A percentile compares a stretch with the other conserved stretches of the same genome.
phyloP scores from a whole-genome alignment of 495 filamentous ascomycete genomes.

The Viridothelium virens region DNA sequence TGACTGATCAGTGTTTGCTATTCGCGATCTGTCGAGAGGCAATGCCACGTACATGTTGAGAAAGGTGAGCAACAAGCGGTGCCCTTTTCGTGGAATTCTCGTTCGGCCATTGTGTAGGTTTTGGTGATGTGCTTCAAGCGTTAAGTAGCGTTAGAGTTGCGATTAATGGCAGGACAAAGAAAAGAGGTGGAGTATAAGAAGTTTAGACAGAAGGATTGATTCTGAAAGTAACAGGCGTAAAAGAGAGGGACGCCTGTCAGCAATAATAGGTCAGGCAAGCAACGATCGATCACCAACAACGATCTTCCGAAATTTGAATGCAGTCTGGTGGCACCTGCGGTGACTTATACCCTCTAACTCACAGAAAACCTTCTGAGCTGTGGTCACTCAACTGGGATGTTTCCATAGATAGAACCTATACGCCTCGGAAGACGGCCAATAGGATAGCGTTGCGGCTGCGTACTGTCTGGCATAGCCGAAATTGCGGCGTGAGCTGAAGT shows the following conservation, averaged over 20 bases:
- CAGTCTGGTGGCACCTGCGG: neutral
- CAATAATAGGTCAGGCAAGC: too few species aligned
- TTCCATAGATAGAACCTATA: conserved; percentile 1
- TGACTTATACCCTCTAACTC: neutral
- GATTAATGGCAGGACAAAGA: neutral
- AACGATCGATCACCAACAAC: neutral
- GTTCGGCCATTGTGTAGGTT: neutral
- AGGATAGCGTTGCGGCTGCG: neutral
- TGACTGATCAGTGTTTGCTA: neutral
- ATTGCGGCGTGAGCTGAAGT: conserved; percentile 1
- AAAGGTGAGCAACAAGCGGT: conserved; percentile 24
- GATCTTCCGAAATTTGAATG: neutral
- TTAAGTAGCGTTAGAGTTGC: neutral
- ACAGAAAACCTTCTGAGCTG: neutral
- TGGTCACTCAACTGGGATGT: neutral
- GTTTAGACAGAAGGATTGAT: neutral
- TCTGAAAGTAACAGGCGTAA: too few species aligned
- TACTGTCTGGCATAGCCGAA: neutral
- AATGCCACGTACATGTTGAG: conserved; percentile 21
- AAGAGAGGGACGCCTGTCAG: too few species aligned
- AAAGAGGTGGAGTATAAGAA: neutral
- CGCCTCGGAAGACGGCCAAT: neutral
- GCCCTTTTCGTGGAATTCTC: conserved; percentile 12
- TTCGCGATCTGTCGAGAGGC: neutral
- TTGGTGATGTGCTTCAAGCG: neutral